Percentiles rank a stretch among this genome's conserved stretches.
Conservation (phyloP, 1,284 basidiomycete genomes). For the Puccinia horiana region DNA sequence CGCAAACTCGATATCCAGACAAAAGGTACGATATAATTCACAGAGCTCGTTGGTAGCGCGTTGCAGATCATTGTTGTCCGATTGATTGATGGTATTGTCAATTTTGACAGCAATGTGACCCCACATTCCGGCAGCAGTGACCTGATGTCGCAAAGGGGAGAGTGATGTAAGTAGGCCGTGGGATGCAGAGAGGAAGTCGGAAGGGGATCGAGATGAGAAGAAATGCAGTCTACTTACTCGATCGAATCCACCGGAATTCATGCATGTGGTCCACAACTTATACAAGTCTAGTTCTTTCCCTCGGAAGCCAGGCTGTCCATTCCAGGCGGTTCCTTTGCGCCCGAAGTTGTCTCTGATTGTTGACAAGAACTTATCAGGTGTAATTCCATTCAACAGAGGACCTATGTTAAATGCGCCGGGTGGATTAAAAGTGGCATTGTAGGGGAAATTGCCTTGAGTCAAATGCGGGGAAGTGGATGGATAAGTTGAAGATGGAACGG, state of each 20-base stretch:
- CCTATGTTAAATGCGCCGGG: neutral
- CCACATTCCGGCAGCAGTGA: slow-evolving; percentile 27
- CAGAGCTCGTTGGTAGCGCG: slow-evolving; percentile 26
- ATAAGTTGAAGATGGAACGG: slow-evolving; percentile 21
- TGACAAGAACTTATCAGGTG: slow-evolving; percentile 22
- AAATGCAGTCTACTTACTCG: slow-evolving; percentile 31
- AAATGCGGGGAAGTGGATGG: slow-evolving; percentile 15
- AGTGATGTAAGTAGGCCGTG: neutral
- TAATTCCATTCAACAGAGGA: slow-evolving; percentile 10
- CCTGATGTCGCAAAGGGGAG: neutral
- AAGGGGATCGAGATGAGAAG: neutral
- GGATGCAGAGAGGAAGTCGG: neutral
- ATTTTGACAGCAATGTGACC: slow-evolving; percentile 14
- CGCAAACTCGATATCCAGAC: slow-evolving; percentile 40
- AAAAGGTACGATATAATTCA: slow-evolving; percentile 44
- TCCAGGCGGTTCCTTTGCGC: slow-evolving; percentile 33
- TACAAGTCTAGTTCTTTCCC: slow-evolving; percentile 46
- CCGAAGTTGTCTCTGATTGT: slow-evolving; percentile 11
- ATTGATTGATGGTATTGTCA: slow-evolving; percentile 28
- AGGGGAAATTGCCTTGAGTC: slow-evolving; percentile 23
- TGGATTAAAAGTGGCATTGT: neutral
- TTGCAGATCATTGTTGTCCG: slow-evolving; percentile 38
- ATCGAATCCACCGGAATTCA: slow-evolving; percentile 33
- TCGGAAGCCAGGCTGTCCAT: slow-evolving; percentile 30
- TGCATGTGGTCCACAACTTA: slow-evolving; percentile 31